A percentile compares a stretch with the other conserved stretches of the same genome.
These are phyloP conservation scores for Cordyceps cateniannulata DNA, from an alignment of 2,329 filamentous ascomycete species.

Conservation along the genomic window DNA sequence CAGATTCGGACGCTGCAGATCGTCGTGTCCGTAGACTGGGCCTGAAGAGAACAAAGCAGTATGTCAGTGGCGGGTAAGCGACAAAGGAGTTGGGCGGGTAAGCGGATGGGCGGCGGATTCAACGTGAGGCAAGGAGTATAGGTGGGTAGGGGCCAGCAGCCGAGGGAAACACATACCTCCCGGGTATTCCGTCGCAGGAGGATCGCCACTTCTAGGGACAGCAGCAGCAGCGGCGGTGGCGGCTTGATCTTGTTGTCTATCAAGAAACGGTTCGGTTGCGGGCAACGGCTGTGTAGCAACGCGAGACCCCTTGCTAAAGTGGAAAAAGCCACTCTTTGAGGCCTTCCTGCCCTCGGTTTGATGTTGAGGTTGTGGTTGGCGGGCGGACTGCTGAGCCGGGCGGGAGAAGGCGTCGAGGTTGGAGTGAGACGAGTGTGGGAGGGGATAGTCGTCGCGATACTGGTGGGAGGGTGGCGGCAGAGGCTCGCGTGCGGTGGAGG, in stretches of 20 bases:
- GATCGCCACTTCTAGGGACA: not conserved
- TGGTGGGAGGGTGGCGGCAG: slow-evolving; percentile 19
- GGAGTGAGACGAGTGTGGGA: slow-evolving; percentile 8
- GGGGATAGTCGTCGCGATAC: slow-evolving; percentile 7
- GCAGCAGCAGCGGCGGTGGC: not conserved
- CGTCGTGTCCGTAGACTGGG: slow-evolving; percentile 21
- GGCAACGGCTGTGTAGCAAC: slow-evolving; percentile 27
- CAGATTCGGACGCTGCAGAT: slow-evolving; percentile 17
- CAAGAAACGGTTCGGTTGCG: slow-evolving; percentile 15
- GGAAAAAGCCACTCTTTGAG: slow-evolving; percentile 45
- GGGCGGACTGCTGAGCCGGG: slow-evolving; percentile 15
- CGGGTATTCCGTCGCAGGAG: slow-evolving; percentile 12
- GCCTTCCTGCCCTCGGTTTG: slow-evolving; percentile 34
- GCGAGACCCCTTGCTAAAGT: slow-evolving; percentile 42
- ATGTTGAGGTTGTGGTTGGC: slow-evolving; percentile 25
- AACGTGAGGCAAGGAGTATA: not conserved
- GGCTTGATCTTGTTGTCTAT: slow-evolving; percentile 13
- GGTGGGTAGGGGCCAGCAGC: not conserved
- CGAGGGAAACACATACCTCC: slow-evolving; percentile 25
- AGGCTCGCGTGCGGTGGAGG: slow-evolving; percentile 7
- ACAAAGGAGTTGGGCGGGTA: not conserved
- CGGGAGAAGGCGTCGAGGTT: slow-evolving; percentile 17
- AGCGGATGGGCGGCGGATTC: not conserved
- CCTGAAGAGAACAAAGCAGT: slow-evolving; percentile 20
- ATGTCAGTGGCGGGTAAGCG: not conserved